Evolutionary conservation across 768 basidiomycete species (phyloP), one percentile per base, ranked within the genome.

Genomic region (Serpula lacrymans): DNA sequence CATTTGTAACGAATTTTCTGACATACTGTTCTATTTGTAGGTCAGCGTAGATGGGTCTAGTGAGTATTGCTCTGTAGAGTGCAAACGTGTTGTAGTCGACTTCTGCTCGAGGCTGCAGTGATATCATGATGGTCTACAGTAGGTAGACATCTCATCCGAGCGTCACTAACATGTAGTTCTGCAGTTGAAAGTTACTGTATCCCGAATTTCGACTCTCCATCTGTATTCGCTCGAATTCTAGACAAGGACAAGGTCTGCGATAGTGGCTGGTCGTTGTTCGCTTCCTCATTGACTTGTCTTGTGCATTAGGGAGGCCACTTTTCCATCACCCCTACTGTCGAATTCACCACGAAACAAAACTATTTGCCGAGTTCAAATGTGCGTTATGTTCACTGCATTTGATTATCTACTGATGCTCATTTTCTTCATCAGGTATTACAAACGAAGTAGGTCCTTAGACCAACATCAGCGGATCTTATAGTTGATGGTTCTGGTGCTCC

Each of bases 181-280:
- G 17, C 42, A 90, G 87, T 95, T 48, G 93, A 95, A 60, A 88
- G 85, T 47, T 93, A 92, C 61, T 96, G 93, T 53, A 76, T 94
- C 20, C 92, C 92, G 1, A 74, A 93, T 67, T 95, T 96, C 58
- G 93, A 96, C 62, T 93, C 90, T 2, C 93, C 93, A 3, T 91
- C 88, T 13, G 72, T 95, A 35, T 95, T 94, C 49, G 92, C 91
- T 6, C 78, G 92, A 6, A 88, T 91, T 50, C 72, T 92, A 5
- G 88, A 92, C 69, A 89, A 89, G 53, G 67, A 89, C 59, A 89
- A 88, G 62, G 75, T 69, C 25, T 12, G 46, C 12, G 23, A 20
- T 29, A n/a, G 26, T 4, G 20, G 2, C 34, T 38, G 32, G 14
- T 6, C 18, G 17, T 11, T 3, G 14, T 14, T n/a, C 14, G 11